Evolutionary conservation across 345 rosid genomes (phyloP), one percentile per base, ranked within the genome.

Genomic region (Odontarrhena argentea): DNA sequence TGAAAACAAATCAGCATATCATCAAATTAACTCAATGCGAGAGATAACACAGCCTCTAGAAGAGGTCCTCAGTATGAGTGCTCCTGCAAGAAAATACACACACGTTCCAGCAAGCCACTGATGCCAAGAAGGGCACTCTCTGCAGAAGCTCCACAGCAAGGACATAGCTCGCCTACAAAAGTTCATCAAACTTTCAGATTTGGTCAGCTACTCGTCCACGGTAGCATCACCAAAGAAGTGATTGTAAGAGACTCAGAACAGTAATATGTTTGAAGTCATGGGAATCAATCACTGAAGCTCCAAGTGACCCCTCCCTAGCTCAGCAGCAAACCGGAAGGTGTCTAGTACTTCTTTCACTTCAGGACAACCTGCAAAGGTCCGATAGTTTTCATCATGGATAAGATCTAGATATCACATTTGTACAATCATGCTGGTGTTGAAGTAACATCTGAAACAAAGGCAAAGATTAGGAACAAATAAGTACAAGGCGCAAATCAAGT

Each of bases 141-240:
- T 93, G 98, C 58, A 93, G 75, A 67, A 93, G 97, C 84, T 93
- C 98, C 73, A 93, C 97, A 30, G 98, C 96, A 4, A 93, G 86
- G 69, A 90, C 97, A 76, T 93, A 97, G 61, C 97, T 93, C 53
- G 98, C 97, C 97, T 89, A 75, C 75, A 35, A 65, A 25, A 14
- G 22, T 18, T 18, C 22, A 18, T 18, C 22, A 18, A 18, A 18
- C 22, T 18, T 18, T 18, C 22, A 18, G 22, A 18, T 18, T 18
- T 18, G 22, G 22, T 18, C 22, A 18, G 22, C 22, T 18, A 18
- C 22, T 18, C 22, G 22, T 18, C 22, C 22, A 18, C 22, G 22
- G 1, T 18, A 18, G 22, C 22, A 18, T 18, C 22, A 18, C 22
- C 22, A 18, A 18, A 18, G 22, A 18, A 18, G 22, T 47, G n/a